Base-by-base conservation (phyloP, 192 early-diverging fungal genomes). In the Geranomyces variabilis region DNA sequence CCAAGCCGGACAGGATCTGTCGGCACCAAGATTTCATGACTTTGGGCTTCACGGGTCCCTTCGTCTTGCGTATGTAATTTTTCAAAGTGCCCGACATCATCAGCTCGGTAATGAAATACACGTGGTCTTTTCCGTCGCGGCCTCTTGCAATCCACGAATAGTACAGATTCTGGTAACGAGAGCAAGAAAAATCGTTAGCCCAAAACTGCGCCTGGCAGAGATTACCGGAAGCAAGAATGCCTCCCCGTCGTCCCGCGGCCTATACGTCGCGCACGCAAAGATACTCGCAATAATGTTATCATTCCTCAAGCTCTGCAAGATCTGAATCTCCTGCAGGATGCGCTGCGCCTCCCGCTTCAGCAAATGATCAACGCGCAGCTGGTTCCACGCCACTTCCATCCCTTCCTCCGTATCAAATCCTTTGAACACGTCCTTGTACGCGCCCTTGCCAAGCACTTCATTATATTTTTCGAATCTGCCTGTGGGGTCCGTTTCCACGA, bases 371-470 rank as follows among this genome's bases (percentile, higher is more conserved):
- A 89, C 71, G 28, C 89, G 86, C 31, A 93, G 82, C 72, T 89
- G 89, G 79, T 94, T 94, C 93, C 93, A 94, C 29, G 93, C 93
- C 14, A 94, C 92, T 75, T 94, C 93, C 34, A 94, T 88, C 58
- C 93, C 93, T 67, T 93, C 91, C 63, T 94, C 93, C 44, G 90
- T 84, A 76, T 94, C 93, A 74, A 93, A 90, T 36, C 89, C 90
- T 74, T 93, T 92, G 81, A 84, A 94, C 9, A 94, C 93, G 66
- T 92, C 87, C 75, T 94, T 94, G 81, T 92, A 93, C 10, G 93
- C 93, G 7, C 93, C 93, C 73, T 88, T 90, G 43, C 93, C 93
- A 10, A 94, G 86, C 41, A 44, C 74, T n/a, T 69, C 26, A 77
- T 62, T 73, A 53, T 83, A 86, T 10, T 89, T 82, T 48, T 90